Evolutionary conservation across 345 rosid species (phyloP), one percentile per base, ranked within the genome.

Genomic region (Streptanthus diversifolius): DNA sequence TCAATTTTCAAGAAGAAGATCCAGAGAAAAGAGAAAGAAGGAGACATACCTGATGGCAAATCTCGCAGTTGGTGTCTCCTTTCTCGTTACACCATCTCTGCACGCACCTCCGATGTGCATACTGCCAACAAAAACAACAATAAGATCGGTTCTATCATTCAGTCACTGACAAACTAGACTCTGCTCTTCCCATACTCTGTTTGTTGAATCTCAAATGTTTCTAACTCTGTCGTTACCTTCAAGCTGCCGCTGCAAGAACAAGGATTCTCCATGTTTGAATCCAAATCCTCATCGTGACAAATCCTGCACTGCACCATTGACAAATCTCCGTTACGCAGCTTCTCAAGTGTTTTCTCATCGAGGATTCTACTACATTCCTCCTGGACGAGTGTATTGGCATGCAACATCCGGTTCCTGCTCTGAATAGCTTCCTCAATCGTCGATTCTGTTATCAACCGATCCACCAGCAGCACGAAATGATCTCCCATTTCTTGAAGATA

Each of bases 21-120:
- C 2, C 3, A 36, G 19, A 2, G 6, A 48, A 66, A 3, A 3
- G 51, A 21, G 7, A 41, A 11, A 14, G 3, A 5, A 48, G n/a
- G 22, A 9, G n/a, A 24, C 25, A 14, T 9, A 88, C 97, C 89
- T 92, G 90, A 71, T 87, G 95, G 80, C 98, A 93, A 75, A 90
- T 93, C 81, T 93, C 97, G 73, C 98, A 93, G 41, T 45, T 82
- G 10, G 85, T 90, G 41, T 93, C 75, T 8, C 98, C 98, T 83
- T 93, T 93, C 82, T 93, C 93, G 49, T 93, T 87, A 72, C 98
- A 90, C 98, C 98, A 93, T 72, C 83, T 85, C 77, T 93, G 98
- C 14, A 93, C 86, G 41, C 98, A 90, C 68, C 86, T 83, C 36
- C 98, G 75, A 78, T 93, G 98, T 53, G 98, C 95, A 75, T 87